phyloP scores from a whole-genome alignment of 2,329 filamentous ascomycete species.

The Alternaria triticimaculans region DNA sequence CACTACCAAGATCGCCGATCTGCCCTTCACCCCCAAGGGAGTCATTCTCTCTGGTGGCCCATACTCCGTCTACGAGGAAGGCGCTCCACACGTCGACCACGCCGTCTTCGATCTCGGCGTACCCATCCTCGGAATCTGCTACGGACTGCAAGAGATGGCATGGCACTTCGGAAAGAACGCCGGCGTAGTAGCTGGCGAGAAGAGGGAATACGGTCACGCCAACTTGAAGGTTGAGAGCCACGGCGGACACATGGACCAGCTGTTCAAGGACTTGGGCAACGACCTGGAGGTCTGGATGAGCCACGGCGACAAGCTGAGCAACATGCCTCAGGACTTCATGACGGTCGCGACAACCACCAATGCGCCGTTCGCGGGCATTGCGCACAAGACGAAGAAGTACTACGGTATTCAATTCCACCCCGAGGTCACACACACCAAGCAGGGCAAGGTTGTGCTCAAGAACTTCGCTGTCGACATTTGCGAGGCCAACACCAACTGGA shows the following conservation, averaged over 20 bases:
- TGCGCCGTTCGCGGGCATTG: constrained; percentile 80
- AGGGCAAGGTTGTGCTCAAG: constrained; percentile 72
- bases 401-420: constrained; percentile 92
- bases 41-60: constrained; percentile 78
- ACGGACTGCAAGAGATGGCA: constrained; percentile 74
- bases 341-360: constrained; percentile 78
- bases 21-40: constrained; percentile 81
- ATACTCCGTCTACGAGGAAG: constrained; percentile 82
- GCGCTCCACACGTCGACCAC: constrained; percentile 79
- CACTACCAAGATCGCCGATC: constrained; percentile 78
- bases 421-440: constrained; percentile 76
- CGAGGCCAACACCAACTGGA: constrained; percentile 77
- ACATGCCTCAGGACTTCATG: constrained; percentile 75
- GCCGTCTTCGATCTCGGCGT: constrained; percentile 79
- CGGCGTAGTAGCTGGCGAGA: constrained; percentile 68
- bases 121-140: constrained; percentile 68
- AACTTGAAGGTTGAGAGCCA: constrained; percentile 67
- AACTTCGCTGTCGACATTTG: constrained; percentile 91
- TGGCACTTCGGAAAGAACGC: constrained; percentile 69
- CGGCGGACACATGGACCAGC: constrained; percentile 69
- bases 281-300: constrained; percentile 82
- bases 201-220: constrained; percentile 75
- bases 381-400: constrained; percentile 71
- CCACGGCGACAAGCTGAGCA: constrained; percentile 83
- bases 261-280: constrained; percentile 79